Conservation (phyloP, 2,329 filamentous ascomycete genomes). For the Diaporthe capsici region DNA sequence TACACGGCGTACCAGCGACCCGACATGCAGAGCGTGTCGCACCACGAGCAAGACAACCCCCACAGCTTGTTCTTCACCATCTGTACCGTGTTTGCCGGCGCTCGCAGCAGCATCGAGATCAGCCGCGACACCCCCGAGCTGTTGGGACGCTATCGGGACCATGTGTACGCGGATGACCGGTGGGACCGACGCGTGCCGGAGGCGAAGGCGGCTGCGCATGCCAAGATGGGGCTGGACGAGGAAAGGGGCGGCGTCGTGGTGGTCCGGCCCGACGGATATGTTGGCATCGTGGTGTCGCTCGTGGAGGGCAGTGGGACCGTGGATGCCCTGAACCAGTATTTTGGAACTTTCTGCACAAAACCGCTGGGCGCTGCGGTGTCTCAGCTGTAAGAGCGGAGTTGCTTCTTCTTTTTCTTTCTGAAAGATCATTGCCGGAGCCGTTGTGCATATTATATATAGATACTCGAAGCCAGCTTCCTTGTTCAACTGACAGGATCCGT, state of each 20-base stretch:
- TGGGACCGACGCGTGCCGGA: conserved; percentile 79
- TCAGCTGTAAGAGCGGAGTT: conserved; percentile 52
- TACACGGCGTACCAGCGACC: conserved; percentile 74
- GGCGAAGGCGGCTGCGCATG: conserved; percentile 82
- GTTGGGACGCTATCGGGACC: conserved; percentile 82
- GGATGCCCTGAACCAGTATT: conserved; percentile 87
- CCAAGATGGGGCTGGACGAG: conserved; percentile 85
- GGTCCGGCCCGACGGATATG: conserved; percentile 89
- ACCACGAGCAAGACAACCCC: conserved; percentile 88
- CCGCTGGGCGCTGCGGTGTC: conserved; percentile 58
- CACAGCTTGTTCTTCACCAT: conserved; percentile 87
- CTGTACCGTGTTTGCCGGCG: conserved; percentile 80
- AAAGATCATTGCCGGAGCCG: background rate
- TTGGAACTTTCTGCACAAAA: conserved; percentile 79
- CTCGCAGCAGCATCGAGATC: conserved; percentile 80
- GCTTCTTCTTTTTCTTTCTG: background rate
- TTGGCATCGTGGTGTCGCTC: conserved; percentile 81
- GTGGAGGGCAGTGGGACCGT: conserved; percentile 84
- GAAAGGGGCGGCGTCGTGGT: conserved; percentile 85
- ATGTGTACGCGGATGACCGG: conserved; percentile 89
- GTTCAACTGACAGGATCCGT: background rate
- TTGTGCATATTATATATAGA: conserved; percentile 8
- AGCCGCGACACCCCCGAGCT: conserved; percentile 76
- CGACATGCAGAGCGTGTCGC: conserved; percentile 74
- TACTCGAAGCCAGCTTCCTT: conserved; percentile 23